Evolutionary conservation across 1,284 basidiomycete genomes (phyloP).

Genomic region (Leccinum subrobustum): DNA sequence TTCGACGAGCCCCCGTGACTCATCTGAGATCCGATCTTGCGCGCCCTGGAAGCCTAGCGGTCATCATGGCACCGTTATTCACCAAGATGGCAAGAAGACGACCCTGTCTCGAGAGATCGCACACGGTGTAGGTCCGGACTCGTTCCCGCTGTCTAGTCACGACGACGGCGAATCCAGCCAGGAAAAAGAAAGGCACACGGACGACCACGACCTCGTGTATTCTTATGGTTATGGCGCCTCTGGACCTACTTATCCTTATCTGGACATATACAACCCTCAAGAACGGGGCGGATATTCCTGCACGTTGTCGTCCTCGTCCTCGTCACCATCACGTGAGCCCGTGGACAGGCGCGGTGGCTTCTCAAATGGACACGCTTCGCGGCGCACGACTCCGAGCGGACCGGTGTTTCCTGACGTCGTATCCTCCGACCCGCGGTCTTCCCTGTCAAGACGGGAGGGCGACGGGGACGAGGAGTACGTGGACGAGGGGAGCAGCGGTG

Average conservation of each 20-base stretch:
- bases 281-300: constrained; percentile 1
- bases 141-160: constrained; percentile 2
- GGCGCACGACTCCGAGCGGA: constrained; percentile 3
- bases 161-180: constrained; percentile 16
- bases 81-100: constrained; percentile 11
- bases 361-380: constrained; percentile 1
- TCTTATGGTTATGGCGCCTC: constrained; percentile 30
- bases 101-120: constrained; percentile 13
- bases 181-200: constrained; percentile 10
- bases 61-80: constrained; percentile 19
- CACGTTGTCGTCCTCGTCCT: neutral
- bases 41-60: constrained; percentile 6
- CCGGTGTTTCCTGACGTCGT: constrained; percentile 14
- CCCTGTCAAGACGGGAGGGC: neutral
- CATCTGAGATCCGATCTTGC: constrained; percentile 23
- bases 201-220: constrained; percentile 14
- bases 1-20: constrained; percentile 10
- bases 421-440: constrained; percentile 19
- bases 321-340: constrained; percentile 5
- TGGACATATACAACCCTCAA: constrained; percentile 32
- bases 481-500: neutral
- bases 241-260: constrained; percentile 30
- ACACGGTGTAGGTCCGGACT: constrained; percentile 5
- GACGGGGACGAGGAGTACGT: neutral
- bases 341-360: neutral